A percentile compares a stretch with the other conserved stretches of the same genome.
phyloP scores from a whole-genome alignment of 352 stramenopile genomes.

The Globisporangium orthogonon region DNA sequence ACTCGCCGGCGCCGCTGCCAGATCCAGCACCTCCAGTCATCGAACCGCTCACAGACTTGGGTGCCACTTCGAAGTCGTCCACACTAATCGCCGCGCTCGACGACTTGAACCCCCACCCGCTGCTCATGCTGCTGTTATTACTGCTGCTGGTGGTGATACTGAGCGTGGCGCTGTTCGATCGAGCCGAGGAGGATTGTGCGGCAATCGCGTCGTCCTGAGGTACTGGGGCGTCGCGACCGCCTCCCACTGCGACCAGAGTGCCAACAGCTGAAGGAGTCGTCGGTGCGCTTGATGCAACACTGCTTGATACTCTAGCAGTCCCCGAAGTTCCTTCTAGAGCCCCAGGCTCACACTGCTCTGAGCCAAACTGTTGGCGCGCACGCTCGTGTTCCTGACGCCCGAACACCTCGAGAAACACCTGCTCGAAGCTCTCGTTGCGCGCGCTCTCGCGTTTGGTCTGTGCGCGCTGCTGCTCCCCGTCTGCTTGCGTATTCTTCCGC shows the following conservation, averaged over 20 bases:
- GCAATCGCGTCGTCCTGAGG: background rate
- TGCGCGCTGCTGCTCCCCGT: background rate
- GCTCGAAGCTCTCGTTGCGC: constrained; percentile 38
- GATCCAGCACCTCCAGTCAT: background rate
- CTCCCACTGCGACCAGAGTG: too few relatives aligned
- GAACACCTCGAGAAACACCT: constrained; percentile 50
- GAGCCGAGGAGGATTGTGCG: background rate
- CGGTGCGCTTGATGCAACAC: too few relatives aligned
- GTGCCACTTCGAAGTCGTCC: constrained; percentile 31
- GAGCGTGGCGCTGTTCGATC: background rate
- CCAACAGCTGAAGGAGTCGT: background rate
- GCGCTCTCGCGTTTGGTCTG: constrained; percentile 2
- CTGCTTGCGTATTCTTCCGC: background rate
- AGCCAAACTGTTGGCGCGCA: background rate
- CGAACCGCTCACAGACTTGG: background rate
- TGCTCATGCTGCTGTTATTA: background rate
- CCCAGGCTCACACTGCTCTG: constrained; percentile 8
- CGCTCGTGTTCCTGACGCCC: constrained; percentile 18
- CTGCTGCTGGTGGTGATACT: background rate
- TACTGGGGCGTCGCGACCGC: too few relatives aligned
- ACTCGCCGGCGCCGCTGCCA: constrained; percentile 17
- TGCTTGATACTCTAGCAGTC: background rate
- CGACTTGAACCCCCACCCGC: constrained; percentile 31
- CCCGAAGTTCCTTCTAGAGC: background rate
- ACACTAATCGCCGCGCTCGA: constrained; percentile 15